Percentiles rank a stretch among this genome's conserved stretches.
Conservation (phyloP, 805 yeast genomes). For the Kluyveromyces starmeri region DNA sequence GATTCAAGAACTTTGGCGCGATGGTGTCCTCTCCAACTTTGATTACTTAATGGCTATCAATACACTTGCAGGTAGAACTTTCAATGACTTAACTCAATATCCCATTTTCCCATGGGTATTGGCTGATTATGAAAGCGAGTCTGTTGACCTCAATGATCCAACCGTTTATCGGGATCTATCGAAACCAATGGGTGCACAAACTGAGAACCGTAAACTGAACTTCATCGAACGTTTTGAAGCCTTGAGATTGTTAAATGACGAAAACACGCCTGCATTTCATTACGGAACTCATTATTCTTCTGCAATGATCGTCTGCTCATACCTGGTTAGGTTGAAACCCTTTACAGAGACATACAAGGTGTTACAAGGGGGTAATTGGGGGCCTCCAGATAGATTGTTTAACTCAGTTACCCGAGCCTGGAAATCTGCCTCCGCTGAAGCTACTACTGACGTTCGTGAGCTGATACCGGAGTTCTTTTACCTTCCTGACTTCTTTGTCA, state of each 20-base stretch:
- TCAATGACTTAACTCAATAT: constrained; percentile 81
- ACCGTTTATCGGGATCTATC: constrained; percentile 62
- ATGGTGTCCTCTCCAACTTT: constrained; percentile 75
- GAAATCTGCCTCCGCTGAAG: constrained; percentile 69
- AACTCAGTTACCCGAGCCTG: constrained; percentile 70
- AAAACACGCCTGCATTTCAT: constrained; percentile 66
- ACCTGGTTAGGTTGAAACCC: constrained; percentile 67
- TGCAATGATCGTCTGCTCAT: constrained; percentile 86
- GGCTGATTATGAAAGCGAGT: constrained; percentile 68
- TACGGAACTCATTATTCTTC: constrained; percentile 92
- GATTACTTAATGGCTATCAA: constrained; percentile 72
- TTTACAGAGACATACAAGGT: constrained; percentile 70
- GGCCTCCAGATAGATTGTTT: constrained; percentile 78
- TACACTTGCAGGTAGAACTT: constrained; percentile 81
- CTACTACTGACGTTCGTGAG: constrained; percentile 83
- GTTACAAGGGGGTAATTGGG: constrained; percentile 82
- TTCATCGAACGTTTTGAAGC: constrained; percentile 71
- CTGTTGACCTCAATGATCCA: constrained; percentile 56
- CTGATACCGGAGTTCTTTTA: constrained; percentile 79
- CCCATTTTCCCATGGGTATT: constrained; percentile 91
- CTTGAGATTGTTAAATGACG: constrained; percentile 50
- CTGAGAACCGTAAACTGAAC: constrained; percentile 45
- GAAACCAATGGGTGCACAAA: constrained; percentile 91
- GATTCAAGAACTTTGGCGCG: constrained; percentile 64
- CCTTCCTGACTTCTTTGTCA: constrained; percentile 67